These are phyloP conservation scores for Tylopilus felleus DNA, from an alignment of 768 basidiomycete species.

Conservation along the genomic window DNA sequence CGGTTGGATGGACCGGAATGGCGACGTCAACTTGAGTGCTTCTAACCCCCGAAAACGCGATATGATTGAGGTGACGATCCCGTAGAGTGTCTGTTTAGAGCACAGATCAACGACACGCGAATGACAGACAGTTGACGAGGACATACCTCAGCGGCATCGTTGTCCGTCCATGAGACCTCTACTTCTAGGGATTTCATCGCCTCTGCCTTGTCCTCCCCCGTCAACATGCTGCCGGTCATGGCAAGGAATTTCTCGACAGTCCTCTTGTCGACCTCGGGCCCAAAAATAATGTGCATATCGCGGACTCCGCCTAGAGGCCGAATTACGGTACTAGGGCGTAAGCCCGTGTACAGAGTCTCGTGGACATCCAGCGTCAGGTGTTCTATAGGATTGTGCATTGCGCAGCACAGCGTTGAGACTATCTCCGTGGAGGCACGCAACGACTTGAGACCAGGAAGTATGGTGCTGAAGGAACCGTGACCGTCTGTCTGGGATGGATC, in stretches of 20 bases:
- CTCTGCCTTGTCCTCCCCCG: constrained; percentile 7
- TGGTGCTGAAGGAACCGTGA: neutral
- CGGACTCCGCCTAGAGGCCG: constrained; percentile 28
- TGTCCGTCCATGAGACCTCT: constrained; percentile 26
- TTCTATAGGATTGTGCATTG: constrained; percentile 16
- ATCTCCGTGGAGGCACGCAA: constrained; percentile 28
- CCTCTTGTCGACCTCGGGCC: constrained; percentile 32
- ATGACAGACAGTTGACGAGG: neutral
- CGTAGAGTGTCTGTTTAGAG: constrained; percentile 22
- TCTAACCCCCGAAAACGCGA: constrained; percentile 30
- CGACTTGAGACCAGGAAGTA: constrained; percentile 26
- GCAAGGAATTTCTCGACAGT: constrained; percentile 33
- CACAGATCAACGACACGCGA: neutral
- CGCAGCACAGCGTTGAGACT: constrained; percentile 17
- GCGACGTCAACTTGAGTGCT: constrained; percentile 30
- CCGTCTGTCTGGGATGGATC: neutral
- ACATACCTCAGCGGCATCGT: constrained; percentile 30
- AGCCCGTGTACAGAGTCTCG: constrained; percentile 28
- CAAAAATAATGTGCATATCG: constrained; percentile 29
- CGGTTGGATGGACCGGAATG: constrained; percentile 28
- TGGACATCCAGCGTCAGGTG: constrained; percentile 24
- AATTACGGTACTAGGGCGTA: constrained; percentile 27
- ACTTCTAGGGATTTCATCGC: constrained; percentile 25
- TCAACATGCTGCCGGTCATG: constrained; percentile 21
- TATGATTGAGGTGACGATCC: constrained; percentile 30